These are phyloP conservation scores for Buxus sempervirens DNA, from an alignment of 164 flowering plant genomes.

Conservation along the genomic window DNA sequence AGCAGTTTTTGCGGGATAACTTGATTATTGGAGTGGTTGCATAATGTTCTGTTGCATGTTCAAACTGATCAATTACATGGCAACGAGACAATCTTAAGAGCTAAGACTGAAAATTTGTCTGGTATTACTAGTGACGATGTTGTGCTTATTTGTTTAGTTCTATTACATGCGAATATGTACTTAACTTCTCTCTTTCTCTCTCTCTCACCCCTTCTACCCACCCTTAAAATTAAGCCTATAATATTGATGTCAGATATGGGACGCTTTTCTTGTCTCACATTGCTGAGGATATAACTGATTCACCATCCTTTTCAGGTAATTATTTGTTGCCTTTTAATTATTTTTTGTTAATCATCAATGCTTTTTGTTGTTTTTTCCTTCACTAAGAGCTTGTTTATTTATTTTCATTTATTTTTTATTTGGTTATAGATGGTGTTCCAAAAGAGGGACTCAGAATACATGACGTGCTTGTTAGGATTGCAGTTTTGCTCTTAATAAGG, in stretches of 20 bases:
- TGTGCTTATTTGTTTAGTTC: too few relatives aligned
- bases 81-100: too few relatives aligned
- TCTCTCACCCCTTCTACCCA: too few relatives aligned
- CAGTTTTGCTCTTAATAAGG: constrained; percentile 48
- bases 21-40: not conserved
- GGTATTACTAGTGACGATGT: too few relatives aligned
- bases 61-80: too few relatives aligned
- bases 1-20: not conserved
- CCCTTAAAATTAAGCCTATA: too few relatives aligned
- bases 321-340: constrained; percentile 3
- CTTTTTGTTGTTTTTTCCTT: not conserved
- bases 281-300: constrained; percentile 66
- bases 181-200: too few relatives aligned
- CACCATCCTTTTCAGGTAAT: constrained; percentile 78
- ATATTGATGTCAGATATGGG: constrained; percentile 85
- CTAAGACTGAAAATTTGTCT: too few relatives aligned
- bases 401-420: not conserved
- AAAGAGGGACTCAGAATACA: constrained; percentile 85
- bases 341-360: too few relatives aligned
- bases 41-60: not conserved
- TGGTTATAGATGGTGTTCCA: constrained; percentile 85
- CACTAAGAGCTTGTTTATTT: not conserved
- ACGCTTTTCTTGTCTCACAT: constrained; percentile 73
- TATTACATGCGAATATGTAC: too few relatives aligned
- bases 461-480: constrained; percentile 90